Conservation (phyloP, 768 basidiomycete genomes). For the Neoboletus brunneissimus region DNA sequence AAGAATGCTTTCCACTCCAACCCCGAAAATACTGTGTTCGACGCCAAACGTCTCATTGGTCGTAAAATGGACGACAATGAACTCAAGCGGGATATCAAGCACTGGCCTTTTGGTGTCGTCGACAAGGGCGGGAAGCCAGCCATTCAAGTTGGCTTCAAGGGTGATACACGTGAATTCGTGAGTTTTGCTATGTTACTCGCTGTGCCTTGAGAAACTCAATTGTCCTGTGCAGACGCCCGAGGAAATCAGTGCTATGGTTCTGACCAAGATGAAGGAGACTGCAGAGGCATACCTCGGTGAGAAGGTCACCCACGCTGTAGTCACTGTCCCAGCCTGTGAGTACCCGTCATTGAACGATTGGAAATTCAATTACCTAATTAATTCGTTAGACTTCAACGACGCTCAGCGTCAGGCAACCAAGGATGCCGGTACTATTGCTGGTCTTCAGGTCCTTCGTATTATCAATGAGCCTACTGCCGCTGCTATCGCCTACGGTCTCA, state of each 20-base stretch:
- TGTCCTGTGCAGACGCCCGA: conserved; percentile 67
- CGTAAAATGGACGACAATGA: conserved; percentile 80
- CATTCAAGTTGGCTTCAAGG: conserved; percentile 76
- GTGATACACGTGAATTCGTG: conserved; percentile 80
- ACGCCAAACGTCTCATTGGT: conserved; percentile 94
- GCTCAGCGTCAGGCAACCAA: conserved; percentile 99
- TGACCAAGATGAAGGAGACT: conserved; percentile 98
- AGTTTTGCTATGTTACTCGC: conserved; percentile 30
- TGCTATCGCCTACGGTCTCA: conserved; percentile 96
- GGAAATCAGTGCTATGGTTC: conserved; percentile 94
- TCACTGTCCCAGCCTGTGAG: conserved; percentile 94
- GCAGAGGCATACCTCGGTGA: conserved; percentile 97
- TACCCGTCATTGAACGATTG: conserved; percentile 4
- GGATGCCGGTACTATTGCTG: conserved; percentile 94
- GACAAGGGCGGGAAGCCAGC: conserved; percentile 79
- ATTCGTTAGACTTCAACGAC: conserved; percentile 91
- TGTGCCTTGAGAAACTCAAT: neutral
- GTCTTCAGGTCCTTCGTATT: conserved; percentile 92
- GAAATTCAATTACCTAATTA: neutral
- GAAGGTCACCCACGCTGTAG: conserved; percentile 95
- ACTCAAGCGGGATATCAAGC: conserved; percentile 79
- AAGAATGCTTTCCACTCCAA: conserved; percentile 95
- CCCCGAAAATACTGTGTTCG: conserved; percentile 92
- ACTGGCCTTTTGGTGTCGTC: conserved; percentile 86
- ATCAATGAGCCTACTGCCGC: conserved; percentile 98